Evolutionary conservation across 2,329 filamentous ascomycete genomes (phyloP), one percentile per base, ranked within the genome.

Genomic region (Scedosporium aurantiacum): DNA sequence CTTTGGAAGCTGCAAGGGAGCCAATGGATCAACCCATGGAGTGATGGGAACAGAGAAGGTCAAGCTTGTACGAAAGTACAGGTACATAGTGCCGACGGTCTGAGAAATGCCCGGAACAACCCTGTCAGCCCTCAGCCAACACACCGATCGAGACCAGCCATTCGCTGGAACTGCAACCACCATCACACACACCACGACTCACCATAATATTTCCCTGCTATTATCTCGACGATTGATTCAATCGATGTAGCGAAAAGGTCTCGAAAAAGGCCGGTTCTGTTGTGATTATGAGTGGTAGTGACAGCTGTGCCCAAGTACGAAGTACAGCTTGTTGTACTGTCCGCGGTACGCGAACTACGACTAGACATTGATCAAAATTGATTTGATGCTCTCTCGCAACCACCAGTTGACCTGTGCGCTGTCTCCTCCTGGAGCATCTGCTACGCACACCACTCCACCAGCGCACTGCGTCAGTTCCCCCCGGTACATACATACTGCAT

Each of bases 71-170:
- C n/a, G n/a, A n/a, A n/a, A n/a, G n/a, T n/a, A 54, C 21, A 23
- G 23, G 4, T 54, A 54, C 50, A 54, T 54, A 12, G 21, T 25
- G 21, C 23, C 18, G 50, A 21, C 12, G 23, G 50, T 54, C 50
- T 54, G 18, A 54, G 23, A 54, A 27, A 23, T 27, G 18, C 50
- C 18, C 50, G 18, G 50, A 54, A 54, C 50, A 18, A 54, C 23
- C 50, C 50, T 54, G 47, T 54, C 47, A 54, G 21, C 47, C 50
- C 50, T 37, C 50, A 54, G 50, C 50, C 50, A 54, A 54, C 50
- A 14, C 50, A 27, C 23, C 23, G 5, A 27, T 54, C 18, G 14
- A 14, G n/a, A 23, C 5, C 50, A 54, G 50, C 50, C 23, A 54
- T 54, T 54, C 50, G 50, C 50, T 54, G 50, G 50, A 54, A 18